Conservation (phyloP, 1,284 basidiomycete species). For the Sanguinoderma infundibulare region DNA sequence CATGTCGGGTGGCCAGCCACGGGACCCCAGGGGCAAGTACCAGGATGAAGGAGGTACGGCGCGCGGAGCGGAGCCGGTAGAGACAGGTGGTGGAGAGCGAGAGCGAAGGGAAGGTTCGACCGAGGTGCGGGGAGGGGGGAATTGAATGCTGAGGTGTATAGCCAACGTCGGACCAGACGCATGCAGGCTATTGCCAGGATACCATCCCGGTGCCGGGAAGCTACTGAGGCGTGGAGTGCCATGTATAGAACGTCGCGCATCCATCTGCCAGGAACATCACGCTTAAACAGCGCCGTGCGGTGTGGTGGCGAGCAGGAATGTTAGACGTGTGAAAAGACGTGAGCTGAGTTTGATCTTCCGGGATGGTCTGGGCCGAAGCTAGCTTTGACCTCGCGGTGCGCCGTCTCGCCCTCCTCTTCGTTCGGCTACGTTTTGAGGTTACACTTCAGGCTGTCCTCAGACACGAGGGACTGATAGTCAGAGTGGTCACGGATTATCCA, state of each 20-base stretch:
- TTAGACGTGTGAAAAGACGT: neutral
- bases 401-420: neutral
- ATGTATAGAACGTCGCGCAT: neutral
- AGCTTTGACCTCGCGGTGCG: neutral
- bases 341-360: neutral
- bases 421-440: neutral
- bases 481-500: neutral
- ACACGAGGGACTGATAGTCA: neutral
- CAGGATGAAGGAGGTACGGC: neutral
- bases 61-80: neutral
- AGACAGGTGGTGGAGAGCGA: neutral
- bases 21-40: neutral
- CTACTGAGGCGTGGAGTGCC: slow-evolving; percentile 1
- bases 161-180: neutral
- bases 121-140: neutral
- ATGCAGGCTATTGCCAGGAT: neutral
- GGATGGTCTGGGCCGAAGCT: neutral
- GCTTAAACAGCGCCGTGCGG: neutral
- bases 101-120: neutral
- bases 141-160: neutral
- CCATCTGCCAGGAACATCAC: slow-evolving; percentile 1
- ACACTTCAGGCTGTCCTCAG: neutral
- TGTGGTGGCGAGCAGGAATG: neutral
- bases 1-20: slow-evolving; percentile 2
- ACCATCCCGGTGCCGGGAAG: neutral